A percentile compares a stretch with the other conserved stretches of the same genome.
phyloP scores from a whole-genome alignment of 805 yeast species.

The Cyberlindnera maclurae region DNA sequence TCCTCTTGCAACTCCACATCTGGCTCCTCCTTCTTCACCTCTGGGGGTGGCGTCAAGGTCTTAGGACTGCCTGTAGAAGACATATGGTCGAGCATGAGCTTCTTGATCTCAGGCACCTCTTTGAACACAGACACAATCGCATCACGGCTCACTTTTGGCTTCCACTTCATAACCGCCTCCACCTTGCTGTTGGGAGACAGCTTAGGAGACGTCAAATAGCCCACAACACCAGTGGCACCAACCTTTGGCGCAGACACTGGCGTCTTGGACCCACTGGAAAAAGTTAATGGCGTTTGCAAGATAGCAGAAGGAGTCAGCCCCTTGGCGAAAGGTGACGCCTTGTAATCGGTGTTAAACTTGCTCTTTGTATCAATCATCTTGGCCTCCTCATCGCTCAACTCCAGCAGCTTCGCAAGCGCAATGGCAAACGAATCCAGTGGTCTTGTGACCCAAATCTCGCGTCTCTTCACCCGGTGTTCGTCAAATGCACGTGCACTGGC shows the following conservation, averaged over 20 bases:
- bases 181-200: constrained; percentile 16
- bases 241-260: constrained; percentile 19
- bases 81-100: constrained; percentile 6
- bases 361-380: constrained; percentile 16
- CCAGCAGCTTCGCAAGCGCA: constrained; percentile 21
- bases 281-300: constrained; percentile 24
- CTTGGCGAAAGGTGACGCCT: constrained; percentile 16
- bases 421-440: constrained; percentile 22
- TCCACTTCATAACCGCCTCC: constrained; percentile 15
- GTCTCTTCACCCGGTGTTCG: constrained; percentile 18
- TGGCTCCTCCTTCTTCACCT: constrained; percentile 5
- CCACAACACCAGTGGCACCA: constrained; percentile 4
- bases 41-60: constrained; percentile 19
- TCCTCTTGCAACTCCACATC: constrained; percentile 3
- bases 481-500: constrained; percentile 9
- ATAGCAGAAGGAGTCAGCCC: constrained; percentile 24
- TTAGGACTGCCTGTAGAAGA: neutral
- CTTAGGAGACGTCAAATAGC: constrained; percentile 21
- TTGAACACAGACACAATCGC: constrained; percentile 19
- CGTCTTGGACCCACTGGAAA: constrained; percentile 20
- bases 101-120: constrained; percentile 16
- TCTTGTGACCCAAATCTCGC: constrained; percentile 14
- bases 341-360: constrained; percentile 9
- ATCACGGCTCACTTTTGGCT: constrained; percentile 16
- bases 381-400: constrained; percentile 21